Evolutionary conservation across 2,329 filamentous ascomycete species (phyloP).

Genomic region (Penicillium freii): DNA sequence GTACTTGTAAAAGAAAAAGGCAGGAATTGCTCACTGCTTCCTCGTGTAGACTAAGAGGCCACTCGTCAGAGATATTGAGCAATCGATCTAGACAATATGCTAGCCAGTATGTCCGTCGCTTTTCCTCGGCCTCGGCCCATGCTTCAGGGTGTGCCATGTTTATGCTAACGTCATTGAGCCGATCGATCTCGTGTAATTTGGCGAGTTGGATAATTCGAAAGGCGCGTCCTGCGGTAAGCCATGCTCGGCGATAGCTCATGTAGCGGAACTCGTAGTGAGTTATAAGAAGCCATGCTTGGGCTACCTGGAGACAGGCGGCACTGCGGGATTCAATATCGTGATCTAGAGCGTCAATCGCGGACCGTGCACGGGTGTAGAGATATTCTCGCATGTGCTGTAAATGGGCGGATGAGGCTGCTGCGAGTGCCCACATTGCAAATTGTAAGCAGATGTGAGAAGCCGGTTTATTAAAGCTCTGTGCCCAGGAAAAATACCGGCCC

Average conservation of each 20-base stretch:
- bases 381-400: conserved; percentile 28
- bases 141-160: conserved; percentile 1
- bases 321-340: not conserved
- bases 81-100: conserved; percentile 38
- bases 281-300: conserved; percentile 41
- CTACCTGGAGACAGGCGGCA: conserved; percentile 1
- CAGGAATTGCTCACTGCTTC: conserved; percentile 2
- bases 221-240: conserved; percentile 39
- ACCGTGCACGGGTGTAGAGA: conserved; percentile 28
- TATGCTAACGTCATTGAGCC: not conserved
- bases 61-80: conserved; percentile 28
- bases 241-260: conserved; percentile 34
- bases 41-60: conserved; percentile 33
- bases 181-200: conserved; percentile 38
- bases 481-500: conserved; percentile 30
- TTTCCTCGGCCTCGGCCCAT: conserved; percentile 33
- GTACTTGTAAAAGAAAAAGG: not conserved
- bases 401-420: conserved; percentile 35
- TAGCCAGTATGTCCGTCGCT: conserved; percentile 39
- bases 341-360: conserved; percentile 7
- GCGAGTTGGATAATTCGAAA: conserved; percentile 41
- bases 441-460: conserved; percentile 31
- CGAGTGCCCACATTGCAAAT: conserved; percentile 40
- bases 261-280: conserved; percentile 41
- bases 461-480: conserved; percentile 16